phyloP scores from a whole-genome alignment of 495 filamentous ascomycete genomes.

The Stereocaulon alpinum region DNA sequence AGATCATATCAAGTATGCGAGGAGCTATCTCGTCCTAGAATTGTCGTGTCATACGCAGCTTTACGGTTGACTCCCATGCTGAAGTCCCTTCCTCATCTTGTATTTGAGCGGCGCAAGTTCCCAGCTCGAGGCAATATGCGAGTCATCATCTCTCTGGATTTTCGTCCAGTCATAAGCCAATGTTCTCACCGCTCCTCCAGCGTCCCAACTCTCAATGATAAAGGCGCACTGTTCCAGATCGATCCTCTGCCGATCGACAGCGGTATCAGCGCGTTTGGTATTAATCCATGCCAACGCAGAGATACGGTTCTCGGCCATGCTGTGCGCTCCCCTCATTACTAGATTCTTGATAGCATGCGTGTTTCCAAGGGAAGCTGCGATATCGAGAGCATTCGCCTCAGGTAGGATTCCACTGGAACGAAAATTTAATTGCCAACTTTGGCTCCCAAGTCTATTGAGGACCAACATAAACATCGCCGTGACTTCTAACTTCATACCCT shows the following conservation, averaged over 20 bases:
- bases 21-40: too few species aligned
- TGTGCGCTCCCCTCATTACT: conserved; percentile 21
- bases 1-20: too few species aligned
- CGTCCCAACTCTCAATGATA: conserved; percentile 24
- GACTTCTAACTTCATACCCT: conserved; percentile 25
- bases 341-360: conserved; percentile 24
- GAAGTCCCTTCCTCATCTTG: background rate
- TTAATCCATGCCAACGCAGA: conserved; percentile 3
- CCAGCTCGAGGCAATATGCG: conserved; percentile 19
- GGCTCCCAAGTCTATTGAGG: conserved; percentile 8
- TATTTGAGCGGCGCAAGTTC: conserved; percentile 14
- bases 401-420: conserved; percentile 20
- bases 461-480: conserved; percentile 19
- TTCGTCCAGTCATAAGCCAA: conserved; percentile 25
- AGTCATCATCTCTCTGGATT: conserved; percentile 22
- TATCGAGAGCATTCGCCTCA: conserved; percentile 21
- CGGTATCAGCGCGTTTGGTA: conserved; percentile 2
- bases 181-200: conserved; percentile 14
- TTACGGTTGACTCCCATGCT: too few species aligned
- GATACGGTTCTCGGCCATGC: conserved; percentile 3
- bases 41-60: too few species aligned
- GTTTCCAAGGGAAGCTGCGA: conserved; percentile 19
- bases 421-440: conserved; percentile 18
- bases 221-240: conserved; percentile 23
- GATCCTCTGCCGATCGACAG: conserved; percentile 14